These are phyloP conservation scores for Grammothele lineata DNA, from an alignment of 768 basidiomycete species.

Conservation along the genomic window DNA sequence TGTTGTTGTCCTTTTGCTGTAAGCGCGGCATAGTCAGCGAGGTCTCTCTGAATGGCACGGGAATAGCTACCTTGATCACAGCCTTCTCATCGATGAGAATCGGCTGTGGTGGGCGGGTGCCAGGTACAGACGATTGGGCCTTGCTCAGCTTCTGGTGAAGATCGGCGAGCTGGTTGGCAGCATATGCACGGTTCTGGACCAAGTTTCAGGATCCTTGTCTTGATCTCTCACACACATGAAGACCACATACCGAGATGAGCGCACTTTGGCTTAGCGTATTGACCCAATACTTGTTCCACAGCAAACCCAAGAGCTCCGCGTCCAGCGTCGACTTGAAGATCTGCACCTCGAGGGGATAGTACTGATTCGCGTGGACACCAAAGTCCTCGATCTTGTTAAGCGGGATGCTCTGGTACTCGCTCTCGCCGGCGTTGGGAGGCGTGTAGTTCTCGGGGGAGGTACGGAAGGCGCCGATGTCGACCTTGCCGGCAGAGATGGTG, in stretches of 20 bases:
- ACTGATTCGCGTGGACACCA: constrained; percentile 95
- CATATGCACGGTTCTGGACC: constrained; percentile 87
- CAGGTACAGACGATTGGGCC: constrained; percentile 53
- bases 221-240: neutral
- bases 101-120: constrained; percentile 56
- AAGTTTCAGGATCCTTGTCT: neutral
- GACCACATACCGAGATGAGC: constrained; percentile 70
- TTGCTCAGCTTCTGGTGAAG: constrained; percentile 85
- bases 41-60: no score
- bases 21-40: constrained; percentile 1
- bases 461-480: constrained; percentile 98
- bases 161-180: constrained; percentile 87
- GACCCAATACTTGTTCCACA: constrained; percentile 99
- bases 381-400: constrained; percentile 98
- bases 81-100: constrained; percentile 44
- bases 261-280: constrained; percentile 94
- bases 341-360: constrained; percentile 91
- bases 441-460: constrained; percentile 96
- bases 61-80: constrained; percentile 42
- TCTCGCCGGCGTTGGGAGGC: constrained; percentile 61
- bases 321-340: constrained; percentile 93
- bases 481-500: constrained; percentile 96
- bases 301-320: constrained; percentile 76
- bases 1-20: constrained; percentile 67
- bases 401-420: constrained; percentile 95